Percentiles rank a stretch among this genome's conserved stretches.
Conservation (phyloP, 257 asterid species). For the Mitragyna speciosa region DNA sequence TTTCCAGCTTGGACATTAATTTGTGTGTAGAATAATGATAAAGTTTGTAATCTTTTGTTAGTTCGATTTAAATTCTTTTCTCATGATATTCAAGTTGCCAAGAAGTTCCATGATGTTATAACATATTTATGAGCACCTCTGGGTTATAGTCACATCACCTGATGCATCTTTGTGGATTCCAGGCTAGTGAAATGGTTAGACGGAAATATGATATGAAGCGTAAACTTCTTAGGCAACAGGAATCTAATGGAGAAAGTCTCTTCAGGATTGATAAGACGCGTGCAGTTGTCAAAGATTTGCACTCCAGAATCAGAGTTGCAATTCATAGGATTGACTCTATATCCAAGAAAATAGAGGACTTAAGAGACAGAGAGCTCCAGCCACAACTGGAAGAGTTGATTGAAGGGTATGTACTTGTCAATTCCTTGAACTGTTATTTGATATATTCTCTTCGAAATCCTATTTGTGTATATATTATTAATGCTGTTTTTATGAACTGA, state of each 20-base stretch:
- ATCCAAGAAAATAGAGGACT: constrained; percentile 82
- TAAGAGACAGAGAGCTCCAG: constrained; percentile 85
- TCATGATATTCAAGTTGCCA: not conserved
- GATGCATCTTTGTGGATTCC: constrained; percentile 24
- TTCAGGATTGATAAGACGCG: constrained; percentile 71
- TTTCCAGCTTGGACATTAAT: not conserved
- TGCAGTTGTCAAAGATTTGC: constrained; percentile 85
- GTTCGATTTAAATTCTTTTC: not conserved
- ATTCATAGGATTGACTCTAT: constrained; percentile 80
- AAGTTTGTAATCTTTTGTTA: not conserved
- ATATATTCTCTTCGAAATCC: not conserved
- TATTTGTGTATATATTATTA: not conserved
- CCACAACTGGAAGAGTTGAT: constrained; percentile 98
- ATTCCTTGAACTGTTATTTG: not conserved
- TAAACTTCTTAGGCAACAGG: constrained; percentile 73
- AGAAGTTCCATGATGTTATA: not conserved
- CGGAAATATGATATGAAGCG: constrained; percentile 72
- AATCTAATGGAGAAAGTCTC: constrained; percentile 56
- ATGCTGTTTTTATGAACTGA: too few species aligned
- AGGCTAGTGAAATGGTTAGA: constrained; percentile 77
- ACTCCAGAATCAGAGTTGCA: constrained; percentile 85
- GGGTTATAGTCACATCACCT: not conserved
- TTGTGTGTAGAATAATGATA: not conserved
- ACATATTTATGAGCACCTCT: not conserved
- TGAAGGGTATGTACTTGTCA: constrained; percentile 58